Conservation (phyloP, 257 asterid species). For the Petunia axillaris region DNA sequence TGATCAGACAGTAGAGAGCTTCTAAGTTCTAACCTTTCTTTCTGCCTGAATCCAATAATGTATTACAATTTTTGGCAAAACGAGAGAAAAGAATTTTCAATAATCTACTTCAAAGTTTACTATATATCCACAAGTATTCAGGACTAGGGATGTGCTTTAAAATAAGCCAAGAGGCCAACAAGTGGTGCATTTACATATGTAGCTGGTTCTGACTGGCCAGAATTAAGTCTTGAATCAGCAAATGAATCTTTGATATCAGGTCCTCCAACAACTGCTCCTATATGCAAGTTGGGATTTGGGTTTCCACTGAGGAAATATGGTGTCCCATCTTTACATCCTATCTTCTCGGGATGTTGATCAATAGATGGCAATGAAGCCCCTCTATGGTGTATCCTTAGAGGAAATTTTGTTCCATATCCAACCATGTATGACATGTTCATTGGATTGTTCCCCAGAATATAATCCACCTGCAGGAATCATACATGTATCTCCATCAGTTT, state of each 20-base stretch:
- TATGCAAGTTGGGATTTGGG: constrained; percentile 46
- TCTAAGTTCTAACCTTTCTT: too few species aligned
- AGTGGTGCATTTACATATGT: constrained; percentile 59
- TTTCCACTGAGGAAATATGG: constrained; percentile 42
- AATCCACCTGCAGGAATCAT: constrained; percentile 43
- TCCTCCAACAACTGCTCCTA: constrained; percentile 62
- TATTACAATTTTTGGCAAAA: background rate
- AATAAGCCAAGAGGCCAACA: constrained; percentile 46
- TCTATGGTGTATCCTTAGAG: constrained; percentile 56
- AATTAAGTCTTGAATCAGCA: constrained; percentile 46
- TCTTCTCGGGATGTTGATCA: constrained; percentile 41
- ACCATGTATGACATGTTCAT: constrained; percentile 60
- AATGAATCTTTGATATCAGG: constrained; percentile 55
- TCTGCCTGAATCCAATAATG: background rate
- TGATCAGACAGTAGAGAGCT: too few species aligned
- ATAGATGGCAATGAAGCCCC: constrained; percentile 53
- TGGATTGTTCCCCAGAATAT: constrained; percentile 58
- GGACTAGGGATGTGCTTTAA: constrained; percentile 24
- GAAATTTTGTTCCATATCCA: constrained; percentile 48
- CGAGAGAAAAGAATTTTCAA: background rate
- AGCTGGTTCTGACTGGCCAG: constrained; percentile 51
- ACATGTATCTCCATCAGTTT: background rate
- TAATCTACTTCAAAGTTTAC: background rate
- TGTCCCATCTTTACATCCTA: constrained; percentile 57
- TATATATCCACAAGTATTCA: constrained; percentile 1